Evolutionary conservation across 306 rosid species (phyloP), one percentile per base, ranked within the genome.

Genomic region (Rubus parviflorus): DNA sequence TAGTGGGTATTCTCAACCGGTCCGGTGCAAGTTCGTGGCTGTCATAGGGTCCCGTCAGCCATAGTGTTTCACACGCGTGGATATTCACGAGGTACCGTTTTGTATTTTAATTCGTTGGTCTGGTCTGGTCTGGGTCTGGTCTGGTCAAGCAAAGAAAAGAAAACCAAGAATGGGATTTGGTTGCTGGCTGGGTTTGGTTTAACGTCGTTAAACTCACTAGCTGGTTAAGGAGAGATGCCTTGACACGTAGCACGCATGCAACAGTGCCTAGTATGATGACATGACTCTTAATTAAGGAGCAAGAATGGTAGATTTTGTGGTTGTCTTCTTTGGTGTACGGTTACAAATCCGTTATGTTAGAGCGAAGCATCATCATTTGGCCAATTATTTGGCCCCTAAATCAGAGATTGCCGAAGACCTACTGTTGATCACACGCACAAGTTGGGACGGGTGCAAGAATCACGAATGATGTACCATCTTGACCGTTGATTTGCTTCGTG

Each of bases 1-100:
- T 37, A 45, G 23, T 3, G 12, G 12, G 8, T 42, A 8, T 42
- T 5, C 4, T 4, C 0, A 42, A 14, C 68, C 2, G 68, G 43
- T 15, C 65, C 45, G 72, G 56, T 77, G 74, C 23, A 1, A 13
- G 45, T 42, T 16, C 64, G 7, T 53, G 65, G 45, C 80, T 77
- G 73, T 43, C 75, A 25, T 22, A 9, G 72, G 72, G 71, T 2
- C 37, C 70, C 35, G 0, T 0, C 4, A 13, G 30, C 13, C 67
- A 30, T 43, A 2, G 10, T 1, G 69, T 41, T 17, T 66, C 71
- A 42, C 4, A 20, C 71, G 51, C 71, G 19, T 67, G 71, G 71
- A 19, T 42, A 17, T 7, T 8, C 12, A 37, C 68, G 16, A 16
- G 0, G 6, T 35, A 0, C 4, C 14, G 4, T 37, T 15, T 37